phyloP scores from a whole-genome alignment of 164 flowering plant species.

The Umbilicus rupestris region DNA sequence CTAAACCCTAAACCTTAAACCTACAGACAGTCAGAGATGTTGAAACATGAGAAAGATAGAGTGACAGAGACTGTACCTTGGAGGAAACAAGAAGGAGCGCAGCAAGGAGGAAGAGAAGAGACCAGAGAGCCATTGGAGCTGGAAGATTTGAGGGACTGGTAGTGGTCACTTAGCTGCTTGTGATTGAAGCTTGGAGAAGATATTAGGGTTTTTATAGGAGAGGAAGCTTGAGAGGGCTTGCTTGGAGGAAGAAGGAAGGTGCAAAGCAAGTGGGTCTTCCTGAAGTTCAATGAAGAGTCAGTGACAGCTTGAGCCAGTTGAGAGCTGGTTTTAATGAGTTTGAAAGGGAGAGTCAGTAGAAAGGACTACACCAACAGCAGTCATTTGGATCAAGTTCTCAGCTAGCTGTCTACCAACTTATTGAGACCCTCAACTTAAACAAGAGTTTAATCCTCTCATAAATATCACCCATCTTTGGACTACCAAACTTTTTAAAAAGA shows the following conservation, averaged over 20 bases:
- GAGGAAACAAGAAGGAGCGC: constrained; percentile 20
- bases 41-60: background rate
- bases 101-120: constrained; percentile 21
- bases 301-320: constrained; percentile 1
- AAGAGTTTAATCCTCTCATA: background rate
- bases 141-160: background rate
- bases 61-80: constrained; percentile 10
- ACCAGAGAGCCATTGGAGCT: constrained; percentile 22
- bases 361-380: background rate
- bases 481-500: background rate
- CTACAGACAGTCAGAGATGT: too few species aligned
- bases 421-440: background rate
- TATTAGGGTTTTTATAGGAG: constrained; percentile 1
- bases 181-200: background rate
- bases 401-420: background rate
- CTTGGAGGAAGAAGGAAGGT: background rate
- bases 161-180: background rate
- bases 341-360: background rate
- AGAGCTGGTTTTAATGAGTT: background rate
- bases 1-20: too few species aligned
- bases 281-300: background rate
- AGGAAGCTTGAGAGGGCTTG: background rate
- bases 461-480: background rate
- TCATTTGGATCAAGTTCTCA: background rate
- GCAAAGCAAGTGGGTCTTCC: background rate